A percentile compares a stretch with the other conserved stretches of the same genome.
These are phyloP conservation scores for Sporothrix inflata DNA, from an alignment of 2,329 filamentous ascomycete species.

Conservation along the genomic window DNA sequence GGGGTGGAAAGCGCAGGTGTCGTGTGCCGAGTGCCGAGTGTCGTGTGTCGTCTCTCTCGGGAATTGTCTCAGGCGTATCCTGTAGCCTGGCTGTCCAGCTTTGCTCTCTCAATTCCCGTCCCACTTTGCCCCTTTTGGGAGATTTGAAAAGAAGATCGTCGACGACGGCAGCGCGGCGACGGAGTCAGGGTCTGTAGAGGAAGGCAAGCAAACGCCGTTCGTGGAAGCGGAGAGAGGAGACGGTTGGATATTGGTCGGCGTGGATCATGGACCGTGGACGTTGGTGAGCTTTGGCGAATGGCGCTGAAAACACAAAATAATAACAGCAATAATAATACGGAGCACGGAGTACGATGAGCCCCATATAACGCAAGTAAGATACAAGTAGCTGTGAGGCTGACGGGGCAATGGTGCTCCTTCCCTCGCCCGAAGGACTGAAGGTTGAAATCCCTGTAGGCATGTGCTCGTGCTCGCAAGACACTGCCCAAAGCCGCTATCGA, in stretches of 20 bases:
- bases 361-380: too few relatives aligned
- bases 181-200: background rate
- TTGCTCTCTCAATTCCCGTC: too few relatives aligned
- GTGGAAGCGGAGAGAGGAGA: background rate
- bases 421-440: background rate
- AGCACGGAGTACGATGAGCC: background rate
- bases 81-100: background rate
- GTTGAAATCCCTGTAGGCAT: slow-evolving; percentile 11
- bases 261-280: background rate
- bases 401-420: background rate
- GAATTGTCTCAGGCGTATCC: background rate
- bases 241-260: background rate
- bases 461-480: background rate
- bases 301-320: background rate
- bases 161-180: background rate
- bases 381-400: too few relatives aligned
- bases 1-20: background rate
- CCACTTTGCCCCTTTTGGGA: background rate
- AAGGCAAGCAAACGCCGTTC: background rate
- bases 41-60: background rate
- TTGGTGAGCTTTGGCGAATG: background rate
- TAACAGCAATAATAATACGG: background rate
- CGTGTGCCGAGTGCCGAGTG: background rate
- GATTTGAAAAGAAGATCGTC: background rate
- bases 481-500: background rate